These are phyloP conservation scores for Nakazawaea sp. DNA, from an alignment of 805 yeast species.

Conservation along the genomic window DNA sequence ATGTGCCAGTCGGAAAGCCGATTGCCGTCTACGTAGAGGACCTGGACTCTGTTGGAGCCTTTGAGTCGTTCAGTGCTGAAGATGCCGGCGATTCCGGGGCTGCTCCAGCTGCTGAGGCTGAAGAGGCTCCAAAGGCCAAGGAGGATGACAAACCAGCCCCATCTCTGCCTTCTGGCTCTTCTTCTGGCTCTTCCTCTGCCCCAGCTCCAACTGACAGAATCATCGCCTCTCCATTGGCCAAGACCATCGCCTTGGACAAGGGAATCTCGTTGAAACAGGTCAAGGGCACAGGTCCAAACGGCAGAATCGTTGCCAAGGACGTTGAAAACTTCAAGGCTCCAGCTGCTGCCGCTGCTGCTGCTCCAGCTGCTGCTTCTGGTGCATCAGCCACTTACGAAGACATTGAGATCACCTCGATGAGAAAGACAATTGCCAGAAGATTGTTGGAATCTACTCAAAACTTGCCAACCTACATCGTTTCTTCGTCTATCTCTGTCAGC, in stretches of 20 bases:
- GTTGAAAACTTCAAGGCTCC: constrained; percentile 64
- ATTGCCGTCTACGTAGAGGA: constrained; percentile 96
- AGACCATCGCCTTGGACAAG: constrained; percentile 84
- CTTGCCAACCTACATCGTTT: constrained; percentile 89
- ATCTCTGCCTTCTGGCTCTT: constrained; percentile 19
- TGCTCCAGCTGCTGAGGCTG: constrained; percentile 35
- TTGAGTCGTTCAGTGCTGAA: constrained; percentile 74
- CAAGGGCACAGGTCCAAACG: constrained; percentile 91
- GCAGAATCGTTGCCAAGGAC: constrained; percentile 89
- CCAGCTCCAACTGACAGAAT: constrained; percentile 51
- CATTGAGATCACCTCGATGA: constrained; percentile 84
- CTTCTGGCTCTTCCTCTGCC: constrained; percentile 31
- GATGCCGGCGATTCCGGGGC: constrained; percentile 59
- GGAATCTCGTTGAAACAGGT: constrained; percentile 82
- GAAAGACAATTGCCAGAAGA: constrained; percentile 89
- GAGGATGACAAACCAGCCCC: constrained; percentile 26
- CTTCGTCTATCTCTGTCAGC: constrained; percentile 78
- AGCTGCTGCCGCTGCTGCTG: constrained; percentile 32
- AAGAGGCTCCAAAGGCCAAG: constrained; percentile 13
- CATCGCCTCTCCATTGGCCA: constrained; percentile 92
- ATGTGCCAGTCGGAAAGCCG: constrained; percentile 90
- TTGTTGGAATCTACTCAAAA: constrained; percentile 77
- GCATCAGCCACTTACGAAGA: constrained; percentile 64
- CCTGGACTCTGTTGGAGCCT: constrained; percentile 76
- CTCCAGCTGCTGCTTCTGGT: constrained; percentile 40